phyloP scores from a whole-genome alignment of 2,329 filamentous ascomycete species.

The Pseudocercospora crystallina region DNA sequence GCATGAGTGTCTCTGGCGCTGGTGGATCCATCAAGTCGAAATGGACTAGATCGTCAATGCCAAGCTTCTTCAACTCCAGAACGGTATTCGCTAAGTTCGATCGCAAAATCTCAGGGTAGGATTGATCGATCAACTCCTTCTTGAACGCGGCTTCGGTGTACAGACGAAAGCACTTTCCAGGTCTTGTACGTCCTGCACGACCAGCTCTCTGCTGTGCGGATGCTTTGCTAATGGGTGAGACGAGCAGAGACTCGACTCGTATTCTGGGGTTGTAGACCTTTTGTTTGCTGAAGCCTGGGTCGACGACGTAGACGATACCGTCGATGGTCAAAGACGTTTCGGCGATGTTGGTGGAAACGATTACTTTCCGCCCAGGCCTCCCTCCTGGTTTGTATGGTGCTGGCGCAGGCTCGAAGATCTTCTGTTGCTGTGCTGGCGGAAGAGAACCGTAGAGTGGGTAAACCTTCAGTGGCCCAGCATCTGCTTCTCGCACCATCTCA shows the following conservation, averaged over 20 bases:
- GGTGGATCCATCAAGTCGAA: conserved; percentile 99
- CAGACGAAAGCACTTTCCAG: conserved; percentile 95
- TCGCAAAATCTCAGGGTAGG: conserved; percentile 90
- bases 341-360: conserved; percentile 95
- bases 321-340: conserved; percentile 98
- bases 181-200: conserved; percentile 97
- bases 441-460: conserved; percentile 94
- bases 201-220: conserved; percentile 96
- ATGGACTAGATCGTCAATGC: conserved; percentile 91
- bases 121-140: conserved; percentile 96
- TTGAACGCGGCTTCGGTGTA: conserved; percentile 97
- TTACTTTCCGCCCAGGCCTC: conserved; percentile 85
- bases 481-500: conserved; percentile 86
- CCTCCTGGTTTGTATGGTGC: conserved; percentile 70
- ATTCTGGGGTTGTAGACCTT: conserved; percentile 99
- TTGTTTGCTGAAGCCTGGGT: conserved; percentile 98
- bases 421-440: conserved; percentile 79
- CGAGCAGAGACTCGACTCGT: conserved; percentile 92
- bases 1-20: conserved; percentile 96
- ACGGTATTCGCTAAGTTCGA: conserved; percentile 96
- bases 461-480: conserved; percentile 82
- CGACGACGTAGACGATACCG: conserved; percentile 98
- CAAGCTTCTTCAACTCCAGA: conserved; percentile 94
- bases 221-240: conserved; percentile 96
- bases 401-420: conserved; percentile 90